These are phyloP conservation scores for Cronartium quercuum DNA, from an alignment of 1,284 basidiomycete genomes.

Conservation along the genomic window DNA sequence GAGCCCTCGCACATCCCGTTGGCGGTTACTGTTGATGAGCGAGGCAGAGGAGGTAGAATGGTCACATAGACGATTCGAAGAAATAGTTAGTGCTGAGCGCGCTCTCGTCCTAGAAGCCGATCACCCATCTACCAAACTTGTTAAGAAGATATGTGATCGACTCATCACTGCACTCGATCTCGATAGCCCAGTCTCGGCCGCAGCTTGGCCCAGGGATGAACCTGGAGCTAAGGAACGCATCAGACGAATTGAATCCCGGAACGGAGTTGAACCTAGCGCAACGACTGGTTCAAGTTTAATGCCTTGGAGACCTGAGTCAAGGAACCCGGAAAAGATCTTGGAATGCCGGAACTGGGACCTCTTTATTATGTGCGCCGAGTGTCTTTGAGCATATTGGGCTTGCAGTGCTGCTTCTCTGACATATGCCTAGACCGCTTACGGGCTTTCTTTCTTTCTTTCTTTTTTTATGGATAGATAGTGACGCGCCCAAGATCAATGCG, in stretches of 20 bases:
- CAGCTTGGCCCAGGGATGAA: conserved; percentile 15
- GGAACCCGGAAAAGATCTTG: conserved; percentile 53
- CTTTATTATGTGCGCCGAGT: conserved; percentile 49
- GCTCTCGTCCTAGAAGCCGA: not conserved
- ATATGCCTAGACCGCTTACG: not conserved
- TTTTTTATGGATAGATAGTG: conserved; percentile 24
- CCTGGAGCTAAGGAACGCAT: not conserved
- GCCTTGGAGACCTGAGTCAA: conserved; percentile 46
- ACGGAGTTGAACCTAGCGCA: conserved; percentile 26
- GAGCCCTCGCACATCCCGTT: conserved; percentile 52
- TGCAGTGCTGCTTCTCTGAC: not conserved
- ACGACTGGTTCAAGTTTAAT: conserved; percentile 39
- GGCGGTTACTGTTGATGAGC: conserved; percentile 55
- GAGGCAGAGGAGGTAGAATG: conserved; percentile 55
- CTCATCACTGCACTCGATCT: conserved; percentile 26
- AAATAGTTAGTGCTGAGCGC: not conserved
- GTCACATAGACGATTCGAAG: conserved; percentile 52
- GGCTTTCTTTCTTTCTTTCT: not conserved
- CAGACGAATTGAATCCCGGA: not conserved
- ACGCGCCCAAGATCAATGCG: conserved; percentile 53
- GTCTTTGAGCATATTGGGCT: not conserved
- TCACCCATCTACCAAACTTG: conserved; percentile 16
- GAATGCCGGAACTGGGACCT: conserved; percentile 53
- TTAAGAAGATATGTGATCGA: conserved; percentile 28
- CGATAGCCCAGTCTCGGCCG: conserved; percentile 30